Percentiles rank a stretch among this genome's conserved stretches.
phyloP scores from a whole-genome alignment of 2,329 filamentous ascomycete genomes.

The Malbranchea zuffiana region DNA sequence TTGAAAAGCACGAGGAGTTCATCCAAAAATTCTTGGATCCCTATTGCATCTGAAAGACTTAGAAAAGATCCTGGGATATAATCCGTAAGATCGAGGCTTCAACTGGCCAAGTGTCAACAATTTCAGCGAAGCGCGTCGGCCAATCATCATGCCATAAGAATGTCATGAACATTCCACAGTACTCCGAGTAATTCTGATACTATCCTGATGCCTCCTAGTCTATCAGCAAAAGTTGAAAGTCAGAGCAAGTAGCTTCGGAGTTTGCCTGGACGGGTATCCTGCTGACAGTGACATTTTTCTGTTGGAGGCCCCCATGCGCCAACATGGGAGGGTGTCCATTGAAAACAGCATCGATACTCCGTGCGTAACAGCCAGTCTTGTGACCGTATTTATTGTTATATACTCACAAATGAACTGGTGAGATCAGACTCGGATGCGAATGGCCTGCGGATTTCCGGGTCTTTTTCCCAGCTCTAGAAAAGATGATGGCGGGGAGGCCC shows the following conservation, averaged over 20 bases:
- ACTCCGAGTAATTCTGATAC: conserved; percentile 22
- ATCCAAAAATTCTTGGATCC: too few species aligned
- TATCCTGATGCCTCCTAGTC: conserved; percentile 33
- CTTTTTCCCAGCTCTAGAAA: conserved; percentile 19
- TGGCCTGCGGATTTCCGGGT: conserved; percentile 19
- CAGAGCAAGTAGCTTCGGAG: background rate
- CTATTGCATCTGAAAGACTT: too few species aligned
- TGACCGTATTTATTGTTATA: conserved; percentile 14
- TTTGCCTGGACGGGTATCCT: conserved; percentile 2
- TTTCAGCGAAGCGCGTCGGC: conserved; percentile 19
- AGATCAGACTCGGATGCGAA: conserved; percentile 22
- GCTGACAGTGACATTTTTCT: conserved; percentile 23
- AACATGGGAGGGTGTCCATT: conserved; percentile 18
- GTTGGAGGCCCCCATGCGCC: conserved; percentile 24
- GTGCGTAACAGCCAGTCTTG: conserved; percentile 20
- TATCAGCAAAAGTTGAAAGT: conserved; percentile 20
- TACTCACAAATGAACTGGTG: conserved; percentile 18
- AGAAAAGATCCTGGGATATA: conserved; percentile 17
- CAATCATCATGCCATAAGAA: conserved; percentile 21
- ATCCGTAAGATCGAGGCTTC: conserved; percentile 18
- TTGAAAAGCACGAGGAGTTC: too few species aligned
- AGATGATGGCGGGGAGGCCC: conserved; percentile 19
- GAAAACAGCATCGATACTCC: conserved; percentile 18
- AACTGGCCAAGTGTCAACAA: conserved; percentile 18
- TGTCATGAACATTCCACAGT: conserved; percentile 12